These are phyloP conservation scores for Dactylellina cionopaga DNA, from an alignment of 2,329 filamentous ascomycete genomes.

Conservation along the genomic window DNA sequence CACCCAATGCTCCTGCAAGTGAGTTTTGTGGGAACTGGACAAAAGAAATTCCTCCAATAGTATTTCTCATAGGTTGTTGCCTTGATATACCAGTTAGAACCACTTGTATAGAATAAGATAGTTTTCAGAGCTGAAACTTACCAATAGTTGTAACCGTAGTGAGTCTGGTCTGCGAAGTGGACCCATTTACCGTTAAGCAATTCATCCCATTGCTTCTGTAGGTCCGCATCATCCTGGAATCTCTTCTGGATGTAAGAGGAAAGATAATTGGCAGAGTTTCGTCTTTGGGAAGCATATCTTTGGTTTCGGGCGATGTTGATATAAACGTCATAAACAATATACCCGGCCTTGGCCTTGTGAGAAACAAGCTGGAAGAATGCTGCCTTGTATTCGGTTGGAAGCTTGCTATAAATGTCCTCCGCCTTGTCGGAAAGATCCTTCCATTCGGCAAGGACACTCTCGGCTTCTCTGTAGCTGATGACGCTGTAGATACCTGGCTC, in stretches of 20 bases:
- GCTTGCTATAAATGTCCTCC: conserved; percentile 67
- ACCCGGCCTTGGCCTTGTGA: conserved; percentile 70
- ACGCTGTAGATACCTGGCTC: conserved; percentile 70
- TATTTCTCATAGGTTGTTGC: conserved; percentile 79
- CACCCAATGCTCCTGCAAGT: conserved; percentile 71
- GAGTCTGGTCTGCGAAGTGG: conserved; percentile 59
- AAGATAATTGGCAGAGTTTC: conserved; percentile 68
- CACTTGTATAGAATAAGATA: neutral
- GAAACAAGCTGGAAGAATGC: conserved; percentile 73
- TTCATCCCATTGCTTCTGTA: conserved; percentile 69
- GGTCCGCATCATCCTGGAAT: conserved; percentile 69
- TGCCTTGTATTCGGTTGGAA: conserved; percentile 66
- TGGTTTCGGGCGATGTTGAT: conserved; percentile 67
- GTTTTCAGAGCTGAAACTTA: conserved; percentile 55
- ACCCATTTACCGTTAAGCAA: conserved; percentile 68
- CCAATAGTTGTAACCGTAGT: conserved; percentile 65
- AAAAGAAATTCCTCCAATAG: conserved; percentile 70
- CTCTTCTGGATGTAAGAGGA: conserved; percentile 66
- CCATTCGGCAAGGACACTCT: conserved; percentile 69
- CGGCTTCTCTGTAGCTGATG: conserved; percentile 73
- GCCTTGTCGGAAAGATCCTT: conserved; percentile 66
- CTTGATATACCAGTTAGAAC: conserved; percentile 67
- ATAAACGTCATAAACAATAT: conserved; percentile 68
- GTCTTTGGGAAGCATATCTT: conserved; percentile 67
- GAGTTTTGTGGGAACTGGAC: conserved; percentile 69